A percentile compares a stretch with the other conserved stretches of the same genome.
These are phyloP conservation scores for Phytophthora uliginosa DNA, from an alignment of 352 stramenopile genomes.

Conservation along the genomic window DNA sequence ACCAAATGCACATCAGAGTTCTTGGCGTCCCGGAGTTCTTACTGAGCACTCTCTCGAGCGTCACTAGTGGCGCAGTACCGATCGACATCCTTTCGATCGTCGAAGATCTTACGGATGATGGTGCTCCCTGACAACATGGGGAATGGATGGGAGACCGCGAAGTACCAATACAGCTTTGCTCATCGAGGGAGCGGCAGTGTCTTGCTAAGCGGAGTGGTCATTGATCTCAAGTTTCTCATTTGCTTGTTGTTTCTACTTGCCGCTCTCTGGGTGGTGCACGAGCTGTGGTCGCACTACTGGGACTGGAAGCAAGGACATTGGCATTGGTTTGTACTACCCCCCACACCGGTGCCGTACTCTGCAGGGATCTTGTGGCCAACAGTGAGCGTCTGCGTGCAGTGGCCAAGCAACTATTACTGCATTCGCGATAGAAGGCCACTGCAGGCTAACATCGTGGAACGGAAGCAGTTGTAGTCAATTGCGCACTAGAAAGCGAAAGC, in stretches of 20 bases:
- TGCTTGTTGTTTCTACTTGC: constrained; percentile 15
- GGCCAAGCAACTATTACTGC: constrained; percentile 19
- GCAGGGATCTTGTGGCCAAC: constrained; percentile 21
- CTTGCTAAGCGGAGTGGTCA: constrained; percentile 28
- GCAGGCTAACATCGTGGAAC: not conserved
- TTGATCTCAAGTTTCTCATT: constrained; percentile 40
- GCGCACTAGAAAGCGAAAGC: too few species aligned
- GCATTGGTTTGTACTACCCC: constrained; percentile 2
- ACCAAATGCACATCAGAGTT: constrained; percentile 15
- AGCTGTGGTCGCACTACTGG: not conserved
- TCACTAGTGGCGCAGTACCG: constrained; percentile 43
- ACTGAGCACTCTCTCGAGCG: constrained; percentile 39
- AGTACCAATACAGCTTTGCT: constrained; percentile 26
- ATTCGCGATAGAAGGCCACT: not conserved
- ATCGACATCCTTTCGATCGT: constrained; percentile 30
- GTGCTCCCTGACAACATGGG: constrained; percentile 21
- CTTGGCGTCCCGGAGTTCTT: constrained; percentile 47
- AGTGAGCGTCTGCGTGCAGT: constrained; percentile 24
- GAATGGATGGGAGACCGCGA: constrained; percentile 4
- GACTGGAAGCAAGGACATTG: not conserved
- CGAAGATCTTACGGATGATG: constrained; percentile 16
- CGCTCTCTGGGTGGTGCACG: not conserved
- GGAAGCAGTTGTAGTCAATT: not conserved
- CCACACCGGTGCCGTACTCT: constrained; percentile 25
- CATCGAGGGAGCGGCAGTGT: constrained; percentile 15